Evolutionary conservation across 2,329 filamentous ascomycete genomes (phyloP), one percentile per base, ranked within the genome.

Genomic region (Diaporthe sp.): DNA sequence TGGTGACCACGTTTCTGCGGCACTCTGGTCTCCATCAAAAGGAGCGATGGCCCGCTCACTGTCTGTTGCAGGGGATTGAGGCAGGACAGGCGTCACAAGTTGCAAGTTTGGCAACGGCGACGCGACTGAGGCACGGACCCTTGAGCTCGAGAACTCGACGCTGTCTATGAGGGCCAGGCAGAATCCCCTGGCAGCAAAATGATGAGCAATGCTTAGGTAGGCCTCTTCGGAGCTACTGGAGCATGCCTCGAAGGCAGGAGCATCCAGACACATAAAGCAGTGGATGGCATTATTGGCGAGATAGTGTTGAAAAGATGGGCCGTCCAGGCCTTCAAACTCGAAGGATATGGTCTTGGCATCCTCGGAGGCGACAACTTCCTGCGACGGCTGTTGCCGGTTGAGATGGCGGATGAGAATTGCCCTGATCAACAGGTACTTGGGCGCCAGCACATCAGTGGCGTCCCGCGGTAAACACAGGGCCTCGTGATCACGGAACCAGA

Each of bases 181-280:
- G 79, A 89, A 90, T 0, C 90, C 89, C n/a, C 84, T 82, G 0
- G 79, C 80, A 69, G 91, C 86, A 74, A 93, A 88, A 74, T 84
- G 86, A 72, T 87, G 85, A 52, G 93, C 90, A 79, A 91, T 85
- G 6, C 82, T 80, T 45, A 89, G 84, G 33, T 80, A 79, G 5
- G 58, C 61, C 33, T 64, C 57, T 28, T 45, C 60, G 74, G 55
- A 61, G 10, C 35, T 54, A 35, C 38, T 66, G 42, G 76, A 61
- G 82, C 78, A 25, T 22, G 40, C 7, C n/a, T n/a, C 45, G 52
- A 71, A 73, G 40, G 60, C 74, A n/a, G 76, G 73, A 8, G 92
- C 92, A 80, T 94, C 91, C 77, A 94, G 92, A 70, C 89, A 90
- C 85, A 95, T 89, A 70, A 95, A 83, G 77, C 95, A 94, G 79